Evolutionary conservation across 1,139 yeast genomes (phyloP).

Genomic region (Sugiyamaella pinicola): DNA sequence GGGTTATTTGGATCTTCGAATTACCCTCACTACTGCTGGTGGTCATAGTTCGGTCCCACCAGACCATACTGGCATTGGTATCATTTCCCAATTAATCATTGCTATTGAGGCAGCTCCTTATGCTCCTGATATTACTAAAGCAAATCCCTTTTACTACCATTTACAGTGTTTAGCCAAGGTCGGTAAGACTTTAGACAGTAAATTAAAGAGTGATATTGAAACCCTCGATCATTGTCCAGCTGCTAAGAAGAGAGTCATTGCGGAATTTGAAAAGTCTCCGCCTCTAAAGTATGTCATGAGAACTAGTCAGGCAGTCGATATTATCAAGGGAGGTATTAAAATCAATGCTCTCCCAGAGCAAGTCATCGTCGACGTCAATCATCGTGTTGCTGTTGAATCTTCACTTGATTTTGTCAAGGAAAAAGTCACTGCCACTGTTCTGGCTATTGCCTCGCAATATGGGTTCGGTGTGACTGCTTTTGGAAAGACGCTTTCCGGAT

Average conservation of each 20-base stretch:
- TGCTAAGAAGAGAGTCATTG: conserved; percentile 32
- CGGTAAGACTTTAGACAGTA: conserved; percentile 22
- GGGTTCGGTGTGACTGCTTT: conserved; percentile 37
- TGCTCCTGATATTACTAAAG: conserved; percentile 47
- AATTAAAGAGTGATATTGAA: conserved; percentile 29
- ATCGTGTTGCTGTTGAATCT: conserved; percentile 59
- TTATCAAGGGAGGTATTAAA: conserved; percentile 69
- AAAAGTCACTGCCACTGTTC: conserved; percentile 46
- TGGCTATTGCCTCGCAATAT: conserved; percentile 44
- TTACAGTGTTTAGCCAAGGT: conserved; percentile 45
- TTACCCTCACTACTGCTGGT: conserved; percentile 60
- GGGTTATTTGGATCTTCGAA: conserved; percentile 58
- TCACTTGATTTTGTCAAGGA: conserved; percentile 47
- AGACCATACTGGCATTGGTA: conserved; percentile 71
- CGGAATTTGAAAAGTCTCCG: conserved; percentile 23
- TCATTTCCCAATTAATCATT: conserved; percentile 56
- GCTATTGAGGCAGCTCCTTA: conserved; percentile 57
- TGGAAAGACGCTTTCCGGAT: conserved; percentile 32
- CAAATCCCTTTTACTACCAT: conserved; percentile 54
- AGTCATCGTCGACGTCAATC: conserved; percentile 58
- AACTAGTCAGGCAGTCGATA: conserved; percentile 70
- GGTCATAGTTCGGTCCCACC: conserved; percentile 78
- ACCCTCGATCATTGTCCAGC: conserved; percentile 22
- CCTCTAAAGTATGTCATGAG: conserved; percentile 48
- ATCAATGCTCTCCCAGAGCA: conserved; percentile 75